These are phyloP conservation scores for Nemophila menziesii DNA, from an alignment of 257 asterid species.

Conservation along the genomic window DNA sequence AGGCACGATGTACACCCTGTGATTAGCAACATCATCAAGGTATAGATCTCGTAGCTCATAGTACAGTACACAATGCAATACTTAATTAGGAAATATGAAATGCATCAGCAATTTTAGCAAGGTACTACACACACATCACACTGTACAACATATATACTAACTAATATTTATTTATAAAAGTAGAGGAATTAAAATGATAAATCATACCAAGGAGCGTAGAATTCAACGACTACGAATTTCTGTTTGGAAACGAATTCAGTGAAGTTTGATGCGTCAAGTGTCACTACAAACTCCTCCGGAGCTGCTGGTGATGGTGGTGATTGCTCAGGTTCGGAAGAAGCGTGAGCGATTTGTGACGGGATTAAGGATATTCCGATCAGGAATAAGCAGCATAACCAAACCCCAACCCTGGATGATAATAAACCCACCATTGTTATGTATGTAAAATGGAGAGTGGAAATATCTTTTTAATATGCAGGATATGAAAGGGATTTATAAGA, in stretches of 20 bases:
- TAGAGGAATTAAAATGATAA: neutral
- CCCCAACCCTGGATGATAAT: neutral
- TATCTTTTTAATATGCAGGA: no score
- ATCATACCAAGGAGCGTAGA: conserved; percentile 79
- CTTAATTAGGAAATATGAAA: no score
- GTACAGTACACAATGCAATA: neutral
- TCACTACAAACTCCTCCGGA: conserved; percentile 52
- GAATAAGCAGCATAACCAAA: neutral
- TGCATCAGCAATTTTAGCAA: neutral
- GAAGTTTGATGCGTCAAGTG: conserved; percentile 66
- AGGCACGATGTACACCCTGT: neutral
- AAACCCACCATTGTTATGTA: conserved; percentile 7
- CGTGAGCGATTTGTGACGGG: conserved; percentile 7
- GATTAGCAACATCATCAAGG: neutral
- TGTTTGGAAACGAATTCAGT: conserved; percentile 60
- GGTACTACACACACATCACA: neutral
- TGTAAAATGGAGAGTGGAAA: neutral
- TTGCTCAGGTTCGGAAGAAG: neutral
- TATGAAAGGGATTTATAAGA: no score
- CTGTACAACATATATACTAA: neutral
- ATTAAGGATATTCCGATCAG: conserved; percentile 1
- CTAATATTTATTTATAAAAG: no score
- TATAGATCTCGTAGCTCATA: neutral
- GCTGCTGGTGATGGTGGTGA: neutral
- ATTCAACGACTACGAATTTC: conserved; percentile 74